phyloP scores from a whole-genome alignment of 2,329 filamentous ascomycete species.

The Endothia cerciana region DNA sequence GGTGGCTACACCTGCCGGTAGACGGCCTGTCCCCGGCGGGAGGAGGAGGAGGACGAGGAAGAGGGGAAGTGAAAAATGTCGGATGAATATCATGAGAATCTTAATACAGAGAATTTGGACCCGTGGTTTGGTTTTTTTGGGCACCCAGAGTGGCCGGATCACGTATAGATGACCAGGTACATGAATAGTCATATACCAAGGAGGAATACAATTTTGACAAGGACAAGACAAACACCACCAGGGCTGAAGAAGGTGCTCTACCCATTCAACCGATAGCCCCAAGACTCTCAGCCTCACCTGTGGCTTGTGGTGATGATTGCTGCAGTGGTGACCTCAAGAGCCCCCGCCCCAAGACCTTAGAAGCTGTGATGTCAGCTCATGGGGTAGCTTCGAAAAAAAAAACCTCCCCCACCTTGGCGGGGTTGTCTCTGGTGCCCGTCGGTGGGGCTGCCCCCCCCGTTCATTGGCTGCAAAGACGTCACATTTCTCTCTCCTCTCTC shows the following conservation, averaged over 20 bases:
- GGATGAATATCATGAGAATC: neutral
- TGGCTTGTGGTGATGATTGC: neutral
- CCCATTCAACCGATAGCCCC: neutral
- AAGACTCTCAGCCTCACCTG: neutral
- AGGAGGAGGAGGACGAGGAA: neutral
- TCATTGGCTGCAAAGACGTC: neutral
- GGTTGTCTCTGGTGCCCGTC: neutral
- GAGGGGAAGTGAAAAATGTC: neutral
- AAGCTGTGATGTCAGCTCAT: neutral
- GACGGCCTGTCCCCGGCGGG: slow-evolving; percentile 9
- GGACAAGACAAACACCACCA: neutral
- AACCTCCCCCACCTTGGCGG: neutral
- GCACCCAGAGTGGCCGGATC: neutral
- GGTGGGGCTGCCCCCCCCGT: neutral
- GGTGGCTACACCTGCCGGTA: slow-evolving; percentile 65
- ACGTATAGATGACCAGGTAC: neutral
- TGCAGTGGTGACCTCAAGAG: neutral
- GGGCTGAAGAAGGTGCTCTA: no score
- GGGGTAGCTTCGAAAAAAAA: neutral
- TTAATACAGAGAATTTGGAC: neutral
- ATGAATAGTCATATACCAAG: neutral
- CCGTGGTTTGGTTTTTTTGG: neutral
- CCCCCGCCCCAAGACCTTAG: neutral
- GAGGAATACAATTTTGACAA: neutral
- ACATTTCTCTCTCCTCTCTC: neutral